phyloP scores from a whole-genome alignment of 371 early-diverging fungal species.

The Cokeromyces recurvatus region DNA sequence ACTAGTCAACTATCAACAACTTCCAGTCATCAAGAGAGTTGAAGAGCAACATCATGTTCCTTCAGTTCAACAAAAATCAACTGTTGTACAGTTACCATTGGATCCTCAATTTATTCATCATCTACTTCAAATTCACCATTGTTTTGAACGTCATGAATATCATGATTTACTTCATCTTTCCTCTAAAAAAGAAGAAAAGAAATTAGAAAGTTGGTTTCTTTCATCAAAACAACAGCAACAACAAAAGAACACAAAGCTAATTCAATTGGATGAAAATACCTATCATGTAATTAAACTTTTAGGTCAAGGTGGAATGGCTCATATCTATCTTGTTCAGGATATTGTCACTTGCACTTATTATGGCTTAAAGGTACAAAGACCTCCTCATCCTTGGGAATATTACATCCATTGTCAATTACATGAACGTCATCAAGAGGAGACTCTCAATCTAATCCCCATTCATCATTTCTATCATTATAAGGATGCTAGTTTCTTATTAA shows the following conservation, averaged over 20 bases:
- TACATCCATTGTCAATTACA: constrained; percentile 31
- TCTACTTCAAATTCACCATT: too few species aligned
- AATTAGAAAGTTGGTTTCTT: too few species aligned
- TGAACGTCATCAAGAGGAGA: neutral
- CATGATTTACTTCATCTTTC: too few species aligned
- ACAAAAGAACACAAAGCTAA: neutral
- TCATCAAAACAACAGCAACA: neutral
- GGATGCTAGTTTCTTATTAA: constrained; percentile 28
- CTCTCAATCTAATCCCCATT: neutral
- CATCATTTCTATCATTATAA: constrained; percentile 15
- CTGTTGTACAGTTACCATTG: too few species aligned
- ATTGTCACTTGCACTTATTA: neutral
- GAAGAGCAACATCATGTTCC: too few species aligned
- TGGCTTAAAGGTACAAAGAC: constrained; percentile 34
- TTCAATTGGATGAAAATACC: constrained; percentile 5
- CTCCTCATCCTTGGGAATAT: constrained; percentile 41
- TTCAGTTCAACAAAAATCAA: too few species aligned
- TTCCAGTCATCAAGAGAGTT: too few species aligned
- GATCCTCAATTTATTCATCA: too few species aligned
- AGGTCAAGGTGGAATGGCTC: constrained; percentile 42
- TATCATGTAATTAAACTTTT: constrained; percentile 19
- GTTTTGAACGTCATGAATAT: too few species aligned
- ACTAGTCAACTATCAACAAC: too few species aligned
- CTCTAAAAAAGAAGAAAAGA: too few species aligned
- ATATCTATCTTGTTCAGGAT: constrained; percentile 23